Evolutionary conservation across 2,329 filamentous ascomycete genomes (phyloP).

Genomic region (Epichloe scottii): DNA sequence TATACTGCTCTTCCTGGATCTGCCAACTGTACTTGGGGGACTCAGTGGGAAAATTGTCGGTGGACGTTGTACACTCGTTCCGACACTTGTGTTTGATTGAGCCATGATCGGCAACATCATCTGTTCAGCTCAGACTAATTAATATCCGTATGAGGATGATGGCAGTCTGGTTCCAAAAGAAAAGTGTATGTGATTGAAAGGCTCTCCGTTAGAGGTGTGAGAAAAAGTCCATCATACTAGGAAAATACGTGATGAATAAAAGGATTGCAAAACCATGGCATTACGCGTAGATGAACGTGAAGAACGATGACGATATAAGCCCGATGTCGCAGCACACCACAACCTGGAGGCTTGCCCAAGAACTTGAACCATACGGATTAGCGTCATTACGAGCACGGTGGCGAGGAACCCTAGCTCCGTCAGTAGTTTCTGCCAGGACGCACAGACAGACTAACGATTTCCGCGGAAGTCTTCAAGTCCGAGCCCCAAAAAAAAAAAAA

Average conservation of each 20-base stretch:
- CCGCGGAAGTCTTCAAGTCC: slow-evolving; percentile 4
- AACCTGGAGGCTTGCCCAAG: not conserved
- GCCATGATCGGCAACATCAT: not conserved
- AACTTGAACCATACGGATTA: not conserved
- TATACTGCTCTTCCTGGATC: slow-evolving; percentile 22
- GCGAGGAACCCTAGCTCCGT: not conserved
- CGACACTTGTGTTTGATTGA: not conserved
- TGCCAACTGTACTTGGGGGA: slow-evolving; percentile 26
- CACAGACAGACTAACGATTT: not conserved
- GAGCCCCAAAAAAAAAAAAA: not conserved
- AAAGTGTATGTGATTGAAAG: too few relatives aligned
- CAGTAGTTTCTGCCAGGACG: not conserved
- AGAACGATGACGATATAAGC: not conserved
- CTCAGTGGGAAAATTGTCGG: slow-evolving; percentile 22
- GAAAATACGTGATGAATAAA: not conserved
- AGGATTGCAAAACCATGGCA: too few relatives aligned
- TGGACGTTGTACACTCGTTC: not conserved
- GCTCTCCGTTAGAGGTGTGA: too few relatives aligned
- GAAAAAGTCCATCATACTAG: not conserved
- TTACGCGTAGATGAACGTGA: not conserved
- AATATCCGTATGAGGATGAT: too few relatives aligned
- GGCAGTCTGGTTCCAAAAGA: too few relatives aligned
- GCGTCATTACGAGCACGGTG: not conserved
- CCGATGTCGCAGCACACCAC: not conserved
- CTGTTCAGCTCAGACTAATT: not conserved